Evolutionary conservation across 805 yeast genomes (phyloP).

Genomic region (Suhomyces tanzawaensis): DNA sequence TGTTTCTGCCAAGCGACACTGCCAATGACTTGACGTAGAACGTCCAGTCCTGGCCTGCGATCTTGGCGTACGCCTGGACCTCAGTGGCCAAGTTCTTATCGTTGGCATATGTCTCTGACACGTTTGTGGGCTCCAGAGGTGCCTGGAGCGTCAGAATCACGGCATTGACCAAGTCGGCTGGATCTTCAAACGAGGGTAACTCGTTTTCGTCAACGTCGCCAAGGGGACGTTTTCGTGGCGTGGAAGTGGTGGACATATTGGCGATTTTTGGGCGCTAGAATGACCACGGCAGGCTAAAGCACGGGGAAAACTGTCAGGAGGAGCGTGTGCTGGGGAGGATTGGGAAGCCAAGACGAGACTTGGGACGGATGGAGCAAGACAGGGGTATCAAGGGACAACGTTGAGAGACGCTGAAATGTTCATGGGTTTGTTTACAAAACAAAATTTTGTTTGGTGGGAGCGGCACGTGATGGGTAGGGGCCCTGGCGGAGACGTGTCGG

Average conservation of each 20-base stretch:
- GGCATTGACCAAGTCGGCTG: constrained; percentile 65
- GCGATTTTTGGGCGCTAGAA: background rate
- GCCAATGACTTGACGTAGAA: constrained; percentile 79
- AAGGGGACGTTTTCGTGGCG: constrained; percentile 29
- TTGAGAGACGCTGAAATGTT: no score
- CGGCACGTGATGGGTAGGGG: no score
- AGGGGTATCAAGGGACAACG: no score
- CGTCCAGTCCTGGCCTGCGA: constrained; percentile 93
- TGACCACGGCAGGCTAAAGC: no score
- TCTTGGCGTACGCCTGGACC: constrained; percentile 97
- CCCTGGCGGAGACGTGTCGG: no score
- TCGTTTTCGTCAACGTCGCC: constrained; percentile 22
- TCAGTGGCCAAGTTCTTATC: constrained; percentile 67
- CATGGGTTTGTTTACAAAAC: constrained; percentile 23
- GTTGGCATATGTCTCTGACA: constrained; percentile 70
- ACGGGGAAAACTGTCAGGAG: no score
- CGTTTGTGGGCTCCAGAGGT: constrained; percentile 76
- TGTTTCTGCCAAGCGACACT: constrained; percentile 83
- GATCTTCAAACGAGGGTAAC: constrained; percentile 50
- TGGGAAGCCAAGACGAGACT: no score
- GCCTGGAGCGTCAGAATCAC: constrained; percentile 66
- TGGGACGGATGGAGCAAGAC: no score
- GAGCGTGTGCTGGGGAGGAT: no score
- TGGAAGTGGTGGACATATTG: constrained; percentile 26
- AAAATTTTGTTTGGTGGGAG: constrained; percentile 7